These are phyloP conservation scores for Coemansia sp. DNA, from an alignment of 192 early-diverging fungal species.

Conservation along the genomic window DNA sequence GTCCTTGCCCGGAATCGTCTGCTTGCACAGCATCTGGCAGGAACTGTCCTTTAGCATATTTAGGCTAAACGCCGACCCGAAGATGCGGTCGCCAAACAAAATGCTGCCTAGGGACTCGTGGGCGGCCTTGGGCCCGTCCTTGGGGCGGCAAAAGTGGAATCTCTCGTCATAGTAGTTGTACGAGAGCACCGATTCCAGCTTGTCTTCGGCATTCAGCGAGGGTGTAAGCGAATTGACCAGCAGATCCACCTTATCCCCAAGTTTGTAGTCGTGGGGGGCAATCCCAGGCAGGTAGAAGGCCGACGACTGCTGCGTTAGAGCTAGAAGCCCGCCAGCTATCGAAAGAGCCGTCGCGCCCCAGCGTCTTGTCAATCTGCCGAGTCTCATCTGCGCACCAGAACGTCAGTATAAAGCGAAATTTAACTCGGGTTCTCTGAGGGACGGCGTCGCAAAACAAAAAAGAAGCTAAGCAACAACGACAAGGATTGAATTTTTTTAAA, in stretches of 20 bases:
- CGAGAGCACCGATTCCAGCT: conserved; percentile 76
- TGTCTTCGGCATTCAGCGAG: conserved; percentile 59
- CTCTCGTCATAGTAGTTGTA: conserved; percentile 88
- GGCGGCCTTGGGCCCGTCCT: conserved; percentile 62
- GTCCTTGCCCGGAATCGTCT: conserved; percentile 67
- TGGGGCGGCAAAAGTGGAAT: conserved; percentile 87
- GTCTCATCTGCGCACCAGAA: conserved; percentile 16
- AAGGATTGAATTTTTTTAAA: no score
- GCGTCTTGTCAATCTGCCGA: conserved; percentile 9
- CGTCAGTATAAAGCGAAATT: conserved; percentile 5
- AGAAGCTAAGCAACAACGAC: background rate
- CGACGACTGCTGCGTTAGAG: conserved; percentile 17
- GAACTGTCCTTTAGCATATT: conserved; percentile 59
- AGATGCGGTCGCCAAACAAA: conserved; percentile 95
- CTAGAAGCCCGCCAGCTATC: conserved; percentile 6
- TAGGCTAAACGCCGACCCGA: conserved; percentile 79
- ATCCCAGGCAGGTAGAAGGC: conserved; percentile 96
- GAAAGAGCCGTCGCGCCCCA: conserved; percentile 26
- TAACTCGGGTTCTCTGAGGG: background rate
- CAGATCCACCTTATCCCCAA: conserved; percentile 70
- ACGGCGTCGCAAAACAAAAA: background rate
- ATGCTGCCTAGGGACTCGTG: conserved; percentile 90
- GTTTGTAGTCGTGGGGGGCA: conserved; percentile 82
- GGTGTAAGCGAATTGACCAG: conserved; percentile 90
- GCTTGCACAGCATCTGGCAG: conserved; percentile 71